A percentile compares a stretch with the other conserved stretches of the same genome.
Conservation (phyloP, 176 grass and related monocot genomes). For the Bromus sterilis region DNA sequence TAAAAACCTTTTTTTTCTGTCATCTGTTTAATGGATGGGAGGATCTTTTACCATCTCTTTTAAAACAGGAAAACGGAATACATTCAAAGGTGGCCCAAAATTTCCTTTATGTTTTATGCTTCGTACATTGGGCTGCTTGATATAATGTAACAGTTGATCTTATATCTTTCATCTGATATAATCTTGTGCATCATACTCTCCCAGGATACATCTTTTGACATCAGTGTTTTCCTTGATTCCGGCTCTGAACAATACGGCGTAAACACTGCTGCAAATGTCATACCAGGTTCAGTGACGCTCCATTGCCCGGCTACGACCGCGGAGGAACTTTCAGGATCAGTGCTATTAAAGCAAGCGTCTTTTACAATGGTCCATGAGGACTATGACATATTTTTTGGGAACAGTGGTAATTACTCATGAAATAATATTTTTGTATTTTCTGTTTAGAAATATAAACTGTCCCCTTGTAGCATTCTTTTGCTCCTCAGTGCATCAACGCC, state of each 20-base stretch:
- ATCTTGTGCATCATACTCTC: not conserved
- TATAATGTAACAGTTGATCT: not conserved
- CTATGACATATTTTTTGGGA: not conserved
- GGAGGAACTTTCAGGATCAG: slow-evolving; percentile 20
- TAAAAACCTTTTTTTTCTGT: not conserved
- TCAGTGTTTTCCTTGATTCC: not conserved
- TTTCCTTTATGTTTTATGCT: not conserved
- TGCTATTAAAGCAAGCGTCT: slow-evolving; percentile 1
- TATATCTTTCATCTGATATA: not conserved
- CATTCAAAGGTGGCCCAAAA: not conserved
- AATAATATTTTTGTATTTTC: not conserved
- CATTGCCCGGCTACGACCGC: not conserved
- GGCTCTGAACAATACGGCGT: not conserved
- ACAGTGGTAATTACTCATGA: not conserved
- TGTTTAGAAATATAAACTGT: not conserved
- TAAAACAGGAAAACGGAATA: not conserved
- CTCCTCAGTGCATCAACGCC: not conserved
- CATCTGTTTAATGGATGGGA: not conserved
- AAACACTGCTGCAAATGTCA: not conserved
- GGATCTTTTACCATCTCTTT: not conserved
- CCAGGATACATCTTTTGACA: slow-evolving; percentile 34
- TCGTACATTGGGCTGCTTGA: not conserved
- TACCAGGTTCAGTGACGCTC: slow-evolving; percentile 5
- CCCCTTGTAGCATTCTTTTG: not conserved
- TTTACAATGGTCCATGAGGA: not conserved